Evolutionary conservation across 2,329 filamentous ascomycete genomes (phyloP).

Genomic region (Apiospora hydei): DNA sequence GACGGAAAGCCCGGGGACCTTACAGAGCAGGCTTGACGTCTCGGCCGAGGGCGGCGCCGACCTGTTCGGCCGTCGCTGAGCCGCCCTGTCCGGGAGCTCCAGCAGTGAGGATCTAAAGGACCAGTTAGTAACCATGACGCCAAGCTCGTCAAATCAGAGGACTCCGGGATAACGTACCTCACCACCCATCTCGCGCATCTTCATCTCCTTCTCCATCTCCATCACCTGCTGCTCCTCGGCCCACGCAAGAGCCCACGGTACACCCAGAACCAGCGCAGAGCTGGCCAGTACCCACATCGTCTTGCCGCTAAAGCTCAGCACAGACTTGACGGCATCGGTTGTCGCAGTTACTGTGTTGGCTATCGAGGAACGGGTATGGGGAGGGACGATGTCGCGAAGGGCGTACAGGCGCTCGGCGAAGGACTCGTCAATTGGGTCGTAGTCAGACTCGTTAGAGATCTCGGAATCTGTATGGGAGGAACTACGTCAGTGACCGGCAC

Average conservation of each 20-base stretch:
- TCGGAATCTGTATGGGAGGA: slow-evolving; percentile 68
- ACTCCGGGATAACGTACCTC: slow-evolving; percentile 54
- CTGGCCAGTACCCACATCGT: slow-evolving; percentile 91
- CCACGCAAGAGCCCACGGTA: slow-evolving; percentile 92
- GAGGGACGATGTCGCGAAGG: slow-evolving; percentile 78
- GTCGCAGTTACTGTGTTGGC: slow-evolving; percentile 64
- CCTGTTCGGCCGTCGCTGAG: slow-evolving; percentile 54
- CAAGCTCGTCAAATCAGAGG: background rate
- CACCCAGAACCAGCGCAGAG: slow-evolving; percentile 85
- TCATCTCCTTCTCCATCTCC: slow-evolving; percentile 97
- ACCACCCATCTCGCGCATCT: slow-evolving; percentile 90
- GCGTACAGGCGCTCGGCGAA: slow-evolving; percentile 75
- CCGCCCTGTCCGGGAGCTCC: slow-evolving; percentile 44
- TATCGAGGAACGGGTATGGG: slow-evolving; percentile 73
- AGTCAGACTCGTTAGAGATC: slow-evolving; percentile 82
- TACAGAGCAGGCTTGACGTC: slow-evolving; percentile 51
- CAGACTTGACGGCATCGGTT: slow-evolving; percentile 63
- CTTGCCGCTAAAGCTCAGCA: slow-evolving; percentile 79
- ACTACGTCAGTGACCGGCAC: slow-evolving; percentile 21
- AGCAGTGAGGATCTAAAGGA: slow-evolving; percentile 55
- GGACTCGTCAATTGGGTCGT: slow-evolving; percentile 64
- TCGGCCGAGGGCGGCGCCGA: slow-evolving; percentile 58
- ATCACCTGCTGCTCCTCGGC: slow-evolving; percentile 96
- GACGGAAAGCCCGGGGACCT: background rate
- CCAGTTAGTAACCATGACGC: slow-evolving; percentile 27